Evolutionary conservation across 495 filamentous ascomycete species (phyloP).

Genomic region (Pyrenopolyporus hunteri): DNA sequence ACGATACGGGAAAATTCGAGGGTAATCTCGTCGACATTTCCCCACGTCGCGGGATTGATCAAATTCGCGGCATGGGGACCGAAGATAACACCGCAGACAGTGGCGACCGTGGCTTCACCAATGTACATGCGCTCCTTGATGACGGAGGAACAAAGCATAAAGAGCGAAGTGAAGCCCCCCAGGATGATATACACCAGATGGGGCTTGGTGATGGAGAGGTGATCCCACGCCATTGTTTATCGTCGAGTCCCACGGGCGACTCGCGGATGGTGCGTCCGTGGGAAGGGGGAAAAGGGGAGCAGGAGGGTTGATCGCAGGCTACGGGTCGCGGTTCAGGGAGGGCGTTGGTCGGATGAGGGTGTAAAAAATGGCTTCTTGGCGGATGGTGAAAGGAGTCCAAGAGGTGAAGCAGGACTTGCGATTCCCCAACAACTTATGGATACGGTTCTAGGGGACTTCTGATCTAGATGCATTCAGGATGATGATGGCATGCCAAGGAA

Average conservation of each 20-base stretch:
- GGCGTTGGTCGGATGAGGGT: constrained; percentile 30
- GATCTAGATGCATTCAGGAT: constrained; percentile 43
- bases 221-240: constrained; percentile 84
- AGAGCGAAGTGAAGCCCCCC: constrained; percentile 95
- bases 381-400: constrained; percentile 17
- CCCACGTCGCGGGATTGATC: constrained; percentile 86
- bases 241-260: constrained; percentile 18
- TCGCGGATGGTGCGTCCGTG: constrained; percentile 9
- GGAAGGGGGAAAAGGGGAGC: not conserved
- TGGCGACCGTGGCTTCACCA: constrained; percentile 96
- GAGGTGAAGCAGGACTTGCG: constrained; percentile 22
- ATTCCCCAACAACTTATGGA: constrained; percentile 33
- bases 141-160: constrained; percentile 97
- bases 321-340: constrained; percentile 25
- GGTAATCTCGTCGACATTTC: constrained; percentile 92
- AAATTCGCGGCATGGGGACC: constrained; percentile 92
- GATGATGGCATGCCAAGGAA: constrained; percentile 34
- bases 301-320: not conserved
- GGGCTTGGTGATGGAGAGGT: constrained; percentile 89
- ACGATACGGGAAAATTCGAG: constrained; percentile 97
- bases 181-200: constrained; percentile 99
- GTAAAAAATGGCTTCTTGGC: constrained; percentile 16
- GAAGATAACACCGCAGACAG: constrained; percentile 95
- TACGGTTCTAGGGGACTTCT: constrained; percentile 25
- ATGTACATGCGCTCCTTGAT: constrained; percentile 99